Base-by-base conservation (phyloP, 352 stramenopile genomes). In the Globisporangium radiosum region DNA sequence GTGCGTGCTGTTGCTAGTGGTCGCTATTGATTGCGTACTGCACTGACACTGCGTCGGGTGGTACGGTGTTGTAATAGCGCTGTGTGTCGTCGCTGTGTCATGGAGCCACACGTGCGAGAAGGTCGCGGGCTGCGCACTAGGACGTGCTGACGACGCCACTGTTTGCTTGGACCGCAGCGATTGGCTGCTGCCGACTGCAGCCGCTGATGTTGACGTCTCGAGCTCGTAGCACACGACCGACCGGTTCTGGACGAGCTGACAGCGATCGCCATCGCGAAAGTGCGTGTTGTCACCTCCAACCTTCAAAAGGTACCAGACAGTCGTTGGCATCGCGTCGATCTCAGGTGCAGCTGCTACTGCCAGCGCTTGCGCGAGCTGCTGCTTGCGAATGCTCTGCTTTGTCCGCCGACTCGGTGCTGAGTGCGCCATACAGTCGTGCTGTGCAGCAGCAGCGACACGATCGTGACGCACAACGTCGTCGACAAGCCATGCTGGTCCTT, bases 141-240 rank as follows among this genome's bases (percentile, higher is more conserved):
- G 25, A 33, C 25, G 25, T 33, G 25, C 25, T 33, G 25, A 33
- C 25, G 25, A 33, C 25, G 25, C 25, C 25, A 33, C 25, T 33
- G 25, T 33, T 33, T 33, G 25, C 25, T 33, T 33, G 25, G 40
- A 17, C 33, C 48, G 17, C 37, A 11, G 9, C 33, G 45, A 25
- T 51, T 14, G 3, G 7, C 33, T 50, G 3, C 5, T 6, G 54
- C 9, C 42, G 25, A 43, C 39, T 51, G n/a, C 15, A 4, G 17
- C 3, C 5, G 38, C 40, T 44, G 40, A 8, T 44, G 40, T 7
- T 44, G 40, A 14, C 11, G 40, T 8, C 11, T 44, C 40, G 51
- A 54, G 45, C 36, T 75, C 58, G 48, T 75, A 72, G 55, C 64
- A 72, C 10, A 75, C 53, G 17, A 68, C 54, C 11, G 33, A 17